Conservation (phyloP, 371 early-diverging fungal genomes). For the Mortierella sp. region DNA sequence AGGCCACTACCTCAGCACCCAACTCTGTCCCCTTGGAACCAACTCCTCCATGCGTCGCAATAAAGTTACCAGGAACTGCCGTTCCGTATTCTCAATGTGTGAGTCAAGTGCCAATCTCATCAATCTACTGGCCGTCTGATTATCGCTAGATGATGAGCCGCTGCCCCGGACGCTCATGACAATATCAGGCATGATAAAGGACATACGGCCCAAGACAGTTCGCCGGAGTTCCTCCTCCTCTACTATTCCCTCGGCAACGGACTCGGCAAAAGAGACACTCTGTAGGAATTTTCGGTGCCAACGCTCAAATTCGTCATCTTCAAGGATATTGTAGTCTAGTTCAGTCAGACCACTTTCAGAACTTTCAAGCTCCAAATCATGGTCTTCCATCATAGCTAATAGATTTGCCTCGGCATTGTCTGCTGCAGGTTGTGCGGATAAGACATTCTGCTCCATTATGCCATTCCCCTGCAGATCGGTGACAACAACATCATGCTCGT, state of each 20-base stretch:
- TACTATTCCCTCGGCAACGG: not conserved
- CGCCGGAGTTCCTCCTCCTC: conserved; percentile 1
- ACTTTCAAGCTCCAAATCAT: conserved; percentile 35
- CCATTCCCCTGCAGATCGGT: not conserved
- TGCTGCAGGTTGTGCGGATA: not conserved
- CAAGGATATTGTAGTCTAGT: conserved; percentile 32
- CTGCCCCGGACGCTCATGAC: conserved; percentile 23
- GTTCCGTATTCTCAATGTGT: conserved; percentile 13
- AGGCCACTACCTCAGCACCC: conserved; percentile 27
- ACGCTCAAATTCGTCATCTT: conserved; percentile 39
- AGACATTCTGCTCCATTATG: not conserved
- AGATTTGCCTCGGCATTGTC: conserved; percentile 40
- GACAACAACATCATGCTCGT: conserved; percentile 12
- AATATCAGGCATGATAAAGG: conserved; percentile 35
- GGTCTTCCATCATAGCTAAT: conserved; percentile 44
- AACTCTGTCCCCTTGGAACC: conserved; percentile 36
- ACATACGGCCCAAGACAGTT: conserved; percentile 19
- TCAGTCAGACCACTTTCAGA: not conserved
- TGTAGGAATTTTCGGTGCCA: conserved; percentile 45
- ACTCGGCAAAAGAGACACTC: conserved; percentile 17
- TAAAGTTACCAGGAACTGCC: conserved; percentile 28
- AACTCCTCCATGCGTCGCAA: conserved; percentile 41
- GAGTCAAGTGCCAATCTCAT: conserved; percentile 32
- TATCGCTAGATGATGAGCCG: conserved; percentile 13
- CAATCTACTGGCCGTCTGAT: conserved; percentile 33